A percentile compares a stretch with the other conserved stretches of the same genome.
phyloP scores from a whole-genome alignment of 140 eudicot species.

The Bidens hawaiensis region DNA sequence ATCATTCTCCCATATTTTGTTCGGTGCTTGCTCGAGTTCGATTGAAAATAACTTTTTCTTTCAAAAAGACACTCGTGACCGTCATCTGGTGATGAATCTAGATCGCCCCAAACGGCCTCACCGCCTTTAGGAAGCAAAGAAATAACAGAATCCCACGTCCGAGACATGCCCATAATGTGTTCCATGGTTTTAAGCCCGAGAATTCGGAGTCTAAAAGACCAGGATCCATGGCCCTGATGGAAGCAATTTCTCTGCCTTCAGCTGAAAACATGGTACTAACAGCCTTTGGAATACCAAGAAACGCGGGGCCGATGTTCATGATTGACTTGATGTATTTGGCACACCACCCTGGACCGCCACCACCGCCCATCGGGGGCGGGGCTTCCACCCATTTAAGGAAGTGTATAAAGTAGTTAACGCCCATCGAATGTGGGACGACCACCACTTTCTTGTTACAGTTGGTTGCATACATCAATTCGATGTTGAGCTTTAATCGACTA shows the following conservation, averaged over 20 bases:
- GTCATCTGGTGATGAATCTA: conserved; percentile 87
- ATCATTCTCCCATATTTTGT: conserved; percentile 73
- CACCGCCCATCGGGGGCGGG: conserved; percentile 81
- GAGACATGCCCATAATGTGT: conserved; percentile 63
- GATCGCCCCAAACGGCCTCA: conserved; percentile 75
- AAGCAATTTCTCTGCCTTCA: conserved; percentile 80
- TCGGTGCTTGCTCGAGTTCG: conserved; percentile 28
- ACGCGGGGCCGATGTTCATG: conserved; percentile 84
- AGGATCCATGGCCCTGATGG: conserved; percentile 81
- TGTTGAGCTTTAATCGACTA: conserved; percentile 77
- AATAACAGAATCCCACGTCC: conserved; percentile 89
- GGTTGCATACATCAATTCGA: conserved; percentile 71
- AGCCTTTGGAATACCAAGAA: conserved; percentile 88
- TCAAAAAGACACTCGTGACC: conserved; percentile 44
- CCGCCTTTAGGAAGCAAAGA: conserved; percentile 95
- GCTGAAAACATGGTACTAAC: conserved; percentile 66
- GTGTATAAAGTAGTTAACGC: conserved; percentile 73
- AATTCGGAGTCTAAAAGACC: conserved; percentile 72
- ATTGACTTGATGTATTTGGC: conserved; percentile 76
- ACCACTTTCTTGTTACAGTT: conserved; percentile 89
- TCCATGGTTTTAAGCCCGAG: conserved; percentile 71
- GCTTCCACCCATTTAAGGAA: conserved; percentile 92
- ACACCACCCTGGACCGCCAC: conserved; percentile 89
- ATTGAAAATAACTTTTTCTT: conserved; percentile 23
- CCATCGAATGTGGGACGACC: conserved; percentile 98